Percentiles rank a stretch among this genome's conserved stretches.
Evolutionary conservation across 345 rosid species (phyloP).

Genomic region (Eucalyptus rudis): DNA sequence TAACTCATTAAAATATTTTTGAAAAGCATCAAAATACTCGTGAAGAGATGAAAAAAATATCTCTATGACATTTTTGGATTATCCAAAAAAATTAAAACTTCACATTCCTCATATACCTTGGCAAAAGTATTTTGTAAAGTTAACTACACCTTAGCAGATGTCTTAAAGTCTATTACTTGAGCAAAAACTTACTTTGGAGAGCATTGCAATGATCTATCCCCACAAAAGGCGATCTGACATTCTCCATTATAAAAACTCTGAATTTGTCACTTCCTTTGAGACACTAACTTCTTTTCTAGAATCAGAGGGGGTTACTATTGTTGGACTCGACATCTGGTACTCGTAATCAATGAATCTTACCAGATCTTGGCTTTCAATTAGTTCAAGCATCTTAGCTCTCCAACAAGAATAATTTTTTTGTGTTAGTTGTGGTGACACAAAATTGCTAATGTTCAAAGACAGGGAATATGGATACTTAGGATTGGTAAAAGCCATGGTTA

Average conservation of each 20-base stretch:
- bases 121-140: not conserved
- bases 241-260: not conserved
- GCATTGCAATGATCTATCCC: not conserved
- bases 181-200: not conserved
- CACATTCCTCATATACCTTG: not conserved
- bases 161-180: not conserved
- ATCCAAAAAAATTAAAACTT: not conserved
- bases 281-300: not conserved
- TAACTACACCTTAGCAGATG: not conserved
- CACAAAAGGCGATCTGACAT: not conserved
- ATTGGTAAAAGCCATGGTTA: not conserved
- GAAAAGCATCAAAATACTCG: not conserved
- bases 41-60: not conserved
- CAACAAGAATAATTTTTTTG: not conserved
- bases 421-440: not conserved
- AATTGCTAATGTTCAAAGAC: not conserved
- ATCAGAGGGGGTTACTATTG: not conserved
- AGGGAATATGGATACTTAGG: not conserved
- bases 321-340: not conserved
- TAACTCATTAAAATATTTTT: not conserved
- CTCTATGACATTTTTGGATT: not conserved
- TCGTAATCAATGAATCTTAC: not conserved
- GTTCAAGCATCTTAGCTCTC: not conserved
- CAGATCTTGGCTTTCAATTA: not conserved
- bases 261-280: not conserved